Evolutionary conservation across 768 basidiomycete genomes (phyloP).

Genomic region (Amyloporia xantha): DNA sequence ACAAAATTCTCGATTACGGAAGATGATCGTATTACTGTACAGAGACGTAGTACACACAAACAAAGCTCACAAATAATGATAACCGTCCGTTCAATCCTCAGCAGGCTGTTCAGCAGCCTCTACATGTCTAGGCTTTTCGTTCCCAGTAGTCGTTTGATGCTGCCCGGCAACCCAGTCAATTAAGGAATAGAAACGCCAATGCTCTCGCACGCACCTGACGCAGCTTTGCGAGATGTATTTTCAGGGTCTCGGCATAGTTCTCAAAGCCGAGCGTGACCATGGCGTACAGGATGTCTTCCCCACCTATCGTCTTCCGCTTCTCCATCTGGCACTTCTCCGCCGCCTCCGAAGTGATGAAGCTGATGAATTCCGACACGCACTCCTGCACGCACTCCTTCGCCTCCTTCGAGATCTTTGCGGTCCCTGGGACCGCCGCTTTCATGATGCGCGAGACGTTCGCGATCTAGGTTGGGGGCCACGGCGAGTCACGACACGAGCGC

Average conservation of each 20-base stretch:
- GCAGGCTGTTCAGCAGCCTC: neutral
- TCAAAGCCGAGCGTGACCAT: slow-evolving; percentile 92
- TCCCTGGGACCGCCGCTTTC: slow-evolving; percentile 84
- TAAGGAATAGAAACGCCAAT: neutral
- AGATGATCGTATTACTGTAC: too few species aligned
- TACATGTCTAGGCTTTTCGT: neutral
- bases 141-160: neutral
- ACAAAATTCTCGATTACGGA: too few species aligned
- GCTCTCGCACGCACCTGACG: slow-evolving; percentile 49
- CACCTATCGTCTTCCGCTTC: slow-evolving; percentile 97
- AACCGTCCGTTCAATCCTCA: neutral
- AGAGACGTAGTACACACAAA: neutral
- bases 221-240: slow-evolving; percentile 88
- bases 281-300: slow-evolving; percentile 95
- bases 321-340: slow-evolving; percentile 91
- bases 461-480: slow-evolving; percentile 48
- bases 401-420: slow-evolving; percentile 96
- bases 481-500: neutral
- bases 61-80: neutral
- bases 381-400: slow-evolving; percentile 99
- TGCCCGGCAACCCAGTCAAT: neutral
- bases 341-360: slow-evolving; percentile 95
- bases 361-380: slow-evolving; percentile 97
- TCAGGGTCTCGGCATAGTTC: slow-evolving; percentile 87
- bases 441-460: slow-evolving; percentile 98